Evolutionary conservation across 1,284 basidiomycete species (phyloP), one percentile per base, ranked within the genome.

Genomic region (Agroathelia rolfsii): DNA sequence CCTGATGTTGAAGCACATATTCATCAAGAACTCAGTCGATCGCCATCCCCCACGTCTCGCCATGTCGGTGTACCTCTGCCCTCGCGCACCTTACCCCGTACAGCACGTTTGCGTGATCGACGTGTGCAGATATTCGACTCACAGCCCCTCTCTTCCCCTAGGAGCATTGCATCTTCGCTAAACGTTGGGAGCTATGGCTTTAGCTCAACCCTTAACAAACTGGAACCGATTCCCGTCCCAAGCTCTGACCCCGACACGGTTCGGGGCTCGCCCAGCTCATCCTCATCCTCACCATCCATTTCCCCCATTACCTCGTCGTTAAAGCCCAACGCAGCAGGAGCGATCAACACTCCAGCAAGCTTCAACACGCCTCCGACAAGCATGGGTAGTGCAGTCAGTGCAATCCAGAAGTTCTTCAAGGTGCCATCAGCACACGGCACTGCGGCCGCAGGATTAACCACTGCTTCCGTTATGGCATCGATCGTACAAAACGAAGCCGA

Each of bases 41-140:
- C 76, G 2, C 74, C 77, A 10, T 66, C 72, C 17, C 80, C 80
- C 18, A 74, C 70, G 6, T 78, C 75, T 18, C 69, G 75, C 38
- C 75, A 73, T 37, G 77, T 83, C n/a, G 74, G 70, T 18, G 68
- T 83, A 0, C 81, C 78, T 14, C 58, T 61, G 13, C 71, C 59
- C 36, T 16, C 72, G 75, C 25, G 53, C 69, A 13, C 7, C 78
- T 78, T 36, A 76, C 74, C 3, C 61, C 56, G 37, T 62, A 60
- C 33, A 58, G 63, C 30, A 59, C 61, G 34, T 36, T 52, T 58
- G 10, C 54, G 66, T 16, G 64, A 76, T 38, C 65, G 72, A 24
- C 73, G 79, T 41, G 80, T 84, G 24, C 76, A 83, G 46, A 84
- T 84, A 25, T 80, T 82, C 45, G 69, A 80, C 45, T 84, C 81